Evolutionary conservation across 257 asterid genomes (phyloP), one percentile per base, ranked within the genome.

Genomic region (Thymus mandschuricus): DNA sequence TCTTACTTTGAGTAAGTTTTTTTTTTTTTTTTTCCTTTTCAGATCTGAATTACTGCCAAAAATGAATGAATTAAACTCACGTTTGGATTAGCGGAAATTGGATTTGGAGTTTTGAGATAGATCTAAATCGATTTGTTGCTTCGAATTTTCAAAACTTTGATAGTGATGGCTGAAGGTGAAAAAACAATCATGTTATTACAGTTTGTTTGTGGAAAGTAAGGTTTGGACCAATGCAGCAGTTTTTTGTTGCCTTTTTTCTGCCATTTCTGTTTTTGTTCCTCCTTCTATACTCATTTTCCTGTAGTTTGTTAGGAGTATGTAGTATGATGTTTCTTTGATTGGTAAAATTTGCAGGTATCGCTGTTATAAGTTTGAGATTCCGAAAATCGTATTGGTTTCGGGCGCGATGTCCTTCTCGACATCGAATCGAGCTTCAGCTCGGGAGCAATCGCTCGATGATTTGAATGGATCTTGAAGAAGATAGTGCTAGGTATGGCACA

Each of bases 401-500:
- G 81, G 80, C 69, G 79, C 64, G 51, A 74, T 69, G 58, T 35
- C 50, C 55, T 66, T 40, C 61, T 60, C 64, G 27, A 76, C 83
- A 75, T 70, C 79, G 80, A 74, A 12, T 41, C 64, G 61, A 30
- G 12, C 64, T 67, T 57, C 63, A 31, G 66, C 66, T 28, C 61
- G 62, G 71, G 62, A 52, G 76, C 81, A 76, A 75, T 71, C 60
- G 78, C 68, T 50, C 66, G 73, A 61, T 64, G 69, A 67, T 51
- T 66, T 70, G 60, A 40, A 88, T 91, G 97, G 96, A 88, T 80
- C 80, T 76, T 79, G 76, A 66, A 52, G 89, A 86, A 52, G 94
- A 86, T 55, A 85, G 90, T 66, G 78, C 86, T 28, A 85, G 87
- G 74, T 81, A 82, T 34, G 81, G 79, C 21, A 59, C 83, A 45